Evolutionary conservation across 495 filamentous ascomycete genomes (phyloP), one percentile per base, ranked within the genome.

Genomic region (Endocarpon pusillum): DNA sequence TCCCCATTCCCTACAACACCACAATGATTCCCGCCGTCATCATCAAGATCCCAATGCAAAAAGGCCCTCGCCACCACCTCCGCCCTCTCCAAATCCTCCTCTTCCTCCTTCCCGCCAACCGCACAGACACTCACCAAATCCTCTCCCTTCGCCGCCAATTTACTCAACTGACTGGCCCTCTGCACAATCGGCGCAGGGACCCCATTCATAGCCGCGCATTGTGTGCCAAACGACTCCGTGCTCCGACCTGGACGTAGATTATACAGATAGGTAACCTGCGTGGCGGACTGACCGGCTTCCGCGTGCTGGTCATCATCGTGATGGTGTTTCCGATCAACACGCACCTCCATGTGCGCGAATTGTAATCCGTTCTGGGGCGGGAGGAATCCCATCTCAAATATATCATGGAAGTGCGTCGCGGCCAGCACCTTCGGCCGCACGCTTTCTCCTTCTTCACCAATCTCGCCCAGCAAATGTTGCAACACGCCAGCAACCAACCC

Each of bases 371-470:
- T 64, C n/a, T 66, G 56, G 42, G 51, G 42, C 5, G 49, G 48
- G 11, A 96, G 55, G 42, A 82, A 75, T 0, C 68, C 65, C 40
- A 70, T 66, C 36, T 89, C 79, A 34, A 94, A 86, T 12, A 94
- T 79, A 45, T 97, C 87, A 51, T 94, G 85, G 41, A 91, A 94
- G 47, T 97, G 91, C 0, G 91, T 96, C 3, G 84, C 81, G 19
- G 64, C 82, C 16, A 94, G 61, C 23, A 94, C 75, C 51, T 83
- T 92, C 0, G 91, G 85, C n/a, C n/a, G n/a, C n/a, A n/a, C n/a
- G n/a, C n/a, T n/a, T n/a, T n/a, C n/a, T 25, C 71, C 50, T n/a
- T 76, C 61, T 2, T 53, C 37, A 2, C 62, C 72, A 3, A 67
- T 43, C 12, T 62, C 54, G 23, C 53, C 58, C 3, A 89, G 59